Evolutionary conservation across 1,284 basidiomycete species (phyloP), one percentile per base, ranked within the genome.

Genomic region (Chalciporus piperatoides): DNA sequence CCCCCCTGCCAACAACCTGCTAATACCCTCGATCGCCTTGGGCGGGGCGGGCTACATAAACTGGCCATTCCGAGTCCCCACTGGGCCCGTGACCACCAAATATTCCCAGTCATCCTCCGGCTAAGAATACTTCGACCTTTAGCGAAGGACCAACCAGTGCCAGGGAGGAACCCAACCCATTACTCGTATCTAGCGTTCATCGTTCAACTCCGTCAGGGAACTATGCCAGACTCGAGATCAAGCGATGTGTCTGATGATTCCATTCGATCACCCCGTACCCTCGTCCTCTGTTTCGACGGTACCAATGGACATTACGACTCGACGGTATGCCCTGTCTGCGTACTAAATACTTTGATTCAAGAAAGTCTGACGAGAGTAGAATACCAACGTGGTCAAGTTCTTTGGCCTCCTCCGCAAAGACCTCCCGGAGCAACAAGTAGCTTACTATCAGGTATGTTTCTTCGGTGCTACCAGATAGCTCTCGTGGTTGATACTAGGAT

Each of bases 361-460:
- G 23, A 44, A 21, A 37, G 15, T 37, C 25, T 39, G 17, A 17
- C 15, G 4, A 35, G 23, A 12, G 38, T 53, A 86, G 84, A 84
- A 85, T 57, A 81, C 85, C 6, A 88, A 88, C 53, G 77, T 87
- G 41, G 81, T 88, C 54, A 83, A 82, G 58, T 71, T 88, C 49
- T 84, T 82, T 60, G 69, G 75, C 10, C 66, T 85, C 25, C 68
- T 88, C 32, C 73, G 76, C 61, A 87, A 86, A 59, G 77, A 81
- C 53, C 68, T 76, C 46, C 69, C 62, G 6, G 69, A 76, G 6
- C 62, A 78, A 32, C 86, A 89, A 56, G 55, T 85, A 14, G 74
- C 75, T 49, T 88, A 87, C 59, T 89, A 89, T 56, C 86, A 88
- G 63, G 83, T 80, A 46, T 37, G 62, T 52, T 52, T 32, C 35